phyloP scores from a whole-genome alignment of 768 basidiomycete genomes.

The Trametes meyenii region DNA sequence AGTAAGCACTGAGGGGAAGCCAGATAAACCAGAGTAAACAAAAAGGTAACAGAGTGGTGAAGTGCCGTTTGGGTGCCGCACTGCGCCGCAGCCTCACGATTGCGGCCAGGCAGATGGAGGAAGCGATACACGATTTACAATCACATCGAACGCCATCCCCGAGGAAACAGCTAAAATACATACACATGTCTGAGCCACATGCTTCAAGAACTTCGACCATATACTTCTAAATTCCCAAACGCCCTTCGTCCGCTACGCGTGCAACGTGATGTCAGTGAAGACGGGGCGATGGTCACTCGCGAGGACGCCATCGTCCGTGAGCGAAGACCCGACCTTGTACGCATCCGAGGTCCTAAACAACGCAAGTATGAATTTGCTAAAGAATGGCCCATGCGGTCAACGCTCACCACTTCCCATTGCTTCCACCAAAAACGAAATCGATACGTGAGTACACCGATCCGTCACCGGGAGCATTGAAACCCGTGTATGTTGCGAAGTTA shows the following conservation, averaged over 20 bases:
- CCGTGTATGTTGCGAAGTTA: conserved; percentile 55
- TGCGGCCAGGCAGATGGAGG: conserved; percentile 14
- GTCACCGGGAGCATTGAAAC: conserved; percentile 47
- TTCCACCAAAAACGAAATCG: conserved; percentile 57
- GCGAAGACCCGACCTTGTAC: conserved; percentile 44
- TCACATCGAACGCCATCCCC: not conserved
- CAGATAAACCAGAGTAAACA: not conserved
- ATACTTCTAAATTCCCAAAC: not conserved
- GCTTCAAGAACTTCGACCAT: not conserved
- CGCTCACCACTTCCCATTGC: conserved; percentile 47
- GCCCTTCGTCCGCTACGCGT: not conserved
- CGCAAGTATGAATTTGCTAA: conserved; percentile 1
- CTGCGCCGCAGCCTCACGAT: conserved; percentile 13
- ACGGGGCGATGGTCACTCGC: conserved; percentile 62
- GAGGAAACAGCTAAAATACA: conserved; percentile 12
- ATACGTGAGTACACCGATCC: conserved; percentile 44
- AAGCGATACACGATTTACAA: conserved; percentile 2
- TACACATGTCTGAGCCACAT: not conserved
- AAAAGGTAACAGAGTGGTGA: not conserved
- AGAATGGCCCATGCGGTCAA: conserved; percentile 30
- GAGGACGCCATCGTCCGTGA: conserved; percentile 54
- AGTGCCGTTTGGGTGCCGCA: not conserved
- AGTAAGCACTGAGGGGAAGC: not conserved
- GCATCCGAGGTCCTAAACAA: conserved; percentile 38
- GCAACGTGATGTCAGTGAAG: conserved; percentile 43